Evolutionary conservation across 345 rosid genomes (phyloP), one percentile per base, ranked within the genome.

Genomic region (Corchorus olitorius): DNA sequence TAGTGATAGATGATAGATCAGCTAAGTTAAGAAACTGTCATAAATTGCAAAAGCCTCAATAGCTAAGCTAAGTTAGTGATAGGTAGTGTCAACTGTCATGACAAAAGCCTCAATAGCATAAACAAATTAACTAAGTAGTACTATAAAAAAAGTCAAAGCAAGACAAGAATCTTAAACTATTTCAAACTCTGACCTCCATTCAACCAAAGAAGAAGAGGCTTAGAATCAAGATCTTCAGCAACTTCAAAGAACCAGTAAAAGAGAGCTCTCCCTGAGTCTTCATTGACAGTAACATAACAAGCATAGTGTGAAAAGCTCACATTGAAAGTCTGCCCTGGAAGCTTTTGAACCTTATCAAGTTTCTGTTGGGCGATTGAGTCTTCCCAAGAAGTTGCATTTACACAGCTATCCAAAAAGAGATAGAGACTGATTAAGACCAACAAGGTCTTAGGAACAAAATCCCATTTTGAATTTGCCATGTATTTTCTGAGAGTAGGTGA

Each of bases 181-280:
- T 52, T 70, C 5, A 70, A 53, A 70, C 33, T 70, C 8, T 74
- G 64, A 91, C 94, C 94, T 89, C 96, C 95, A 77, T 86, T 92
- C 78, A 94, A 93, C 97, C 97, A 92, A 76, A 94, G 97, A 74
- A 94, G 77, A 70, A 94, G 88, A 79, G 97, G 98, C 86, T 89
- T 92, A 69, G 97, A 92, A 67, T 81, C 83, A 70, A 97, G 89
- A 65, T 92, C 93, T 70, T 88, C 90, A 12, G 43, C 84, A 55
- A 97, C 97, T 76, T 95, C 97, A 65, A 89, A 60, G 72, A 95
- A 77, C 99, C 98, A 95, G 59, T 93, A 95, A 61, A 95, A 95
- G 43, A 95, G 85, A 69, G 97, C 89, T 86, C 89, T 88, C 62
- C 94, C 98, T 14, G 81, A 77, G 68, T 81, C 77, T 72, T 92